Base-by-base conservation (phyloP, 139 green algal genomes). In the Chlamydomonas sphaeroides region DNA sequence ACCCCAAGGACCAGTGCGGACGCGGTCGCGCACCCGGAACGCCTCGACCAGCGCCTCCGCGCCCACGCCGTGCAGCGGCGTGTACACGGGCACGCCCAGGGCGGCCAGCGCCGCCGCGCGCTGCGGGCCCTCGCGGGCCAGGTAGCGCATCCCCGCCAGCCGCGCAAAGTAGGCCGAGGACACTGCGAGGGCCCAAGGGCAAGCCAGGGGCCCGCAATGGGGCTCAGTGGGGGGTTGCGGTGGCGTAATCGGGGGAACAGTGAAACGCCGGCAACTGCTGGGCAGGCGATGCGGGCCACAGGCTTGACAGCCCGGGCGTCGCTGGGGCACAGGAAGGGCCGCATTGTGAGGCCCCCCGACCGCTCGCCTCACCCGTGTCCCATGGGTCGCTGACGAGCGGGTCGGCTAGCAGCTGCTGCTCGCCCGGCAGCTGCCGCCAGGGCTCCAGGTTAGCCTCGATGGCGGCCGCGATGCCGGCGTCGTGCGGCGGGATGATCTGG, bases 401-500 rank as follows among this genome's bases (percentile, higher is more conserved):
- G 48, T 71, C 63, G 30, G 38, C 56, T 26, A 65, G 38, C 57
- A 86, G 35, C 41, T 75, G 28, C n/a, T 62, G 2, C 23, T 32
- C 23, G 25, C 57, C n/a, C 0, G 61, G 33, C 38, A 71, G 59
- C 0, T 74, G 26, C 7, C 11, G 26, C 93, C 93, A 96, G 28
- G 92, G 84, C 26, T 87, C 48, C n/a, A 90, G 76, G 62, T 95
- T 80, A 2, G 61, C 53, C 14, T 89, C 61, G 56, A 96, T 96
- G 59, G 88, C 85, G 11, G 89, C 84, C 14, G 94, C 92, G 39
- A 96, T 96, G 66, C 90, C 92, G 8, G 89, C 82, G 68, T 96
- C 94, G 41, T 92, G 84, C 0, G 94, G 94, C 0, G 94, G 93
- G 25, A 97, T 95, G 86, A 97, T 96, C 84, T 97, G 91, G 76